phyloP scores from a whole-genome alignment of 768 basidiomycete genomes.

The Russula sp. region DNA sequence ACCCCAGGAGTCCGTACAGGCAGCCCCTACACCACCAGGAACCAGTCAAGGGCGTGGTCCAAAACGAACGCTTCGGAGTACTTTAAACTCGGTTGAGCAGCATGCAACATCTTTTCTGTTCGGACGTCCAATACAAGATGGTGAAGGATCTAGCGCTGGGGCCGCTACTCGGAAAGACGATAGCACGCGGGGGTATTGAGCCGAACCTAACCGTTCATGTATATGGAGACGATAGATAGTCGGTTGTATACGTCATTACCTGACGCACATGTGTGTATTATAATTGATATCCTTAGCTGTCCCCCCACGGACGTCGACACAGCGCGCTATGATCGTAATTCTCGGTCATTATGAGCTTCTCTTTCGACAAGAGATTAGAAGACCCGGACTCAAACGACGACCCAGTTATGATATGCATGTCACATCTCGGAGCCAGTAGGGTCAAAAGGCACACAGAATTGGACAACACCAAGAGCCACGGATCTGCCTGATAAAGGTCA shows the following conservation, averaged over 20 bases:
- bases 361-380: neutral
- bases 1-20: conserved; percentile 2
- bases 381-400: neutral
- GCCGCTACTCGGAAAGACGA: conserved; percentile 9
- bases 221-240: conserved; percentile 1
- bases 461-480: neutral
- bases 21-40: neutral
- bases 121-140: conserved; percentile 40
- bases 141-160: conserved; percentile 13
- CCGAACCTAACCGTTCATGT: neutral
- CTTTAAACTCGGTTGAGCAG: conserved; percentile 63
- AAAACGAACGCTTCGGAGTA: conserved; percentile 60
- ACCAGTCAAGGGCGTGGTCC: conserved; percentile 54
- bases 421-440: neutral
- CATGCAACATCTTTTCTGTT: conserved; percentile 62
- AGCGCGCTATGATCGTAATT: neutral
- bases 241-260: conserved; percentile 15
- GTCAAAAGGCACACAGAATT: neutral
- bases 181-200: conserved; percentile 17
- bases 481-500: conserved; percentile 29
- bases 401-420: neutral
- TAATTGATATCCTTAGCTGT: conserved; percentile 15
- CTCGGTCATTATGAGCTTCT: neutral
- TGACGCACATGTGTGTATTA: conserved; percentile 10
- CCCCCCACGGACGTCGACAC: neutral